Base-by-base conservation (phyloP, 495 filamentous ascomycete genomes). In the Aspergillus avenaceus region DNA sequence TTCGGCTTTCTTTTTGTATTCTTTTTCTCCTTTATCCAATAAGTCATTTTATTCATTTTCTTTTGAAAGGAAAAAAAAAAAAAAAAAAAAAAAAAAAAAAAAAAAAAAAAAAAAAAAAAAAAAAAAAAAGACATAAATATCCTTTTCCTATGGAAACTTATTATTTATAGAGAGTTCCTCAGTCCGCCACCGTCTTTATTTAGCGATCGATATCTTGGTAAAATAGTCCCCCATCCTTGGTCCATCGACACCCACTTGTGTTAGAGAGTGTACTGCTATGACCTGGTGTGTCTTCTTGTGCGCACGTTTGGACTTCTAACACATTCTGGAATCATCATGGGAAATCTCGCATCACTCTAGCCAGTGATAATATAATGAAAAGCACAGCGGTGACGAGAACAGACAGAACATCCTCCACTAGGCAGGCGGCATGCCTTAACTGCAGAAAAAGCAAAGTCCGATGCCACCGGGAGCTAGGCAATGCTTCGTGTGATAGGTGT, bases 381-480 rank as follows among this genome's bases (percentile, higher is more conserved):
- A 24, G 29, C 22, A 19, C 16, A 28, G 9, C n/a, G 21, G 12
- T 36, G 8, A 41, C 41, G 21, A 45, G 42, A 16, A 38, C 14
- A 4, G 34, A 27, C 41, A 53, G 45, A 26, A 27, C 41, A 36
- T 34, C 55, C 9, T 56, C 61, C 24, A 62, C 45, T 27, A 76
- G 79, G 55, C 75, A 79, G 55, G 84, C 84, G 22, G 84, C 84
- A 13, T 88, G 84, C 63, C 74, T 86, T 19, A 82, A 77, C 54
- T 87, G 84, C 54, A 76, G 84, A 40, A 74, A 79, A 48, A 86
- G 82, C 57, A 88, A 88, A 64, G 78, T 85, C 53, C 79, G 82
- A 58, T 87, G 84, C 69, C 74, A 81, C 45, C 70, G 84, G 44
- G 62, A 70, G 43, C 50, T 63, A 21, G 61, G 73, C 45, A 70